Base-by-base conservation (phyloP, 345 rosid genomes). In the Populus euphratica region DNA sequence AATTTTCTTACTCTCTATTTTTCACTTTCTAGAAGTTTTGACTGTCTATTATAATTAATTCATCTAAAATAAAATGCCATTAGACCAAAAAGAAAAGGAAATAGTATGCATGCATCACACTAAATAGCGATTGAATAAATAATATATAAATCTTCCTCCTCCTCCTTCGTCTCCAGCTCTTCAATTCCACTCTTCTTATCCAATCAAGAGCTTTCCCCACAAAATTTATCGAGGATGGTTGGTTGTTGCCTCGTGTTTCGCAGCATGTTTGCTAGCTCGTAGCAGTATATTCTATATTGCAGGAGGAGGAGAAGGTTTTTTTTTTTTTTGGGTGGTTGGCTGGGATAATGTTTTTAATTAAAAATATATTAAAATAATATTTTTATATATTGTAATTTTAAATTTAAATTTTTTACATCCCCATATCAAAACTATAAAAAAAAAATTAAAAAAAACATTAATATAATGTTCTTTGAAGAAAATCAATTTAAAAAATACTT, bases 161-260 rank as follows among this genome's bases (percentile, higher is more conserved):
- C 5, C 36, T 33, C 0, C 36, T 33, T 4, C 5, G 36, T 6
- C 21, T 31, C 16, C n/a, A 29, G 11, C 8, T 38, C 49, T n/a
- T 21, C 43, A 36, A 77, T 77, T 70, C 41, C 47, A 72, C 43
- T 27, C 18, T 71, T 72, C 49, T 68, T 79, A 73, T 73, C 82
- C 75, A 73, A 23, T 9, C 1, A 70, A 71, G 7, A 73, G 33
- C 69, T 73, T 61, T n/a, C 43, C 76, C 4, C 38, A 74, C 67
- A 29, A 72, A 74, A 75, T 56, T 72, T 70, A 70, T 74, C 43
- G 25, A 54, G 4, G 39, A 41, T 72, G 62, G 76, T 63, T 79
- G 86, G 86, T 74, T 65, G 72, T 31, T 78, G 79, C 80, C 83
- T 81, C 81, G 77, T 77, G 79, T 77, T 82, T 80, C 78, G 68